Conservation (phyloP, 345 rosid genomes). For the Populus nigra region DNA sequence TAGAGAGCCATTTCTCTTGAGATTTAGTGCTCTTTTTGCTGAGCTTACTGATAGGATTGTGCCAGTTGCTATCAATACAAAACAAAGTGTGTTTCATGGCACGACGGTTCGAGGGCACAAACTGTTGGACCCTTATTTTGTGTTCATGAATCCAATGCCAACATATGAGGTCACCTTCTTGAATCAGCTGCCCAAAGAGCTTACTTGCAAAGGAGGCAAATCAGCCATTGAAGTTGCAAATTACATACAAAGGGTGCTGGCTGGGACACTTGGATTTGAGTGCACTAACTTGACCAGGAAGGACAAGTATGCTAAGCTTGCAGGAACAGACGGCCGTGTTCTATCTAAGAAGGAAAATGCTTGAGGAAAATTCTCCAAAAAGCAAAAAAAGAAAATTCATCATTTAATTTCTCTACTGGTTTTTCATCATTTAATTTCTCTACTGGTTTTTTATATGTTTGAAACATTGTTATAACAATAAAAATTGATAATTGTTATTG, state of each 20-base stretch:
- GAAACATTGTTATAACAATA: not conserved
- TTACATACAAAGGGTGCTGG: constrained; percentile 82
- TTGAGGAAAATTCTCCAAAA: not conserved
- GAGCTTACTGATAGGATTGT: constrained; percentile 86
- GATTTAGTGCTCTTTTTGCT: constrained; percentile 91
- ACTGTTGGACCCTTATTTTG: constrained; percentile 80
- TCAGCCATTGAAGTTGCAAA: constrained; percentile 91
- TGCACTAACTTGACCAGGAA: constrained; percentile 87
- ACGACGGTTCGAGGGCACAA: constrained; percentile 80
- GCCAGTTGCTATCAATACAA: constrained; percentile 82
- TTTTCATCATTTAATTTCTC: not conserved
- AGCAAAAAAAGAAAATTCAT: not conserved
- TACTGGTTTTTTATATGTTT: not conserved
- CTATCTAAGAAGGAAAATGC: constrained; percentile 42
- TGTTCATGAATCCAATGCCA: constrained; percentile 90
- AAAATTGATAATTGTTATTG: not conserved
- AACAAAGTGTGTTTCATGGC: constrained; percentile 73
- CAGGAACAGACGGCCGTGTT: constrained; percentile 87
- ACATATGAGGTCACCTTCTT: constrained; percentile 88
- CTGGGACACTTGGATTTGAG: constrained; percentile 81
- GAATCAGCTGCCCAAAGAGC: constrained; percentile 70
- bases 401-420: not conserved
- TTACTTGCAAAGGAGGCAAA: constrained; percentile 75
- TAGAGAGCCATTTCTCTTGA: constrained; percentile 76
- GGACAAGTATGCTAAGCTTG: constrained; percentile 83